Base-by-base conservation (phyloP, 2,329 filamentous ascomycete genomes). In the Stagonosporopsis cucurbitacearum region DNA sequence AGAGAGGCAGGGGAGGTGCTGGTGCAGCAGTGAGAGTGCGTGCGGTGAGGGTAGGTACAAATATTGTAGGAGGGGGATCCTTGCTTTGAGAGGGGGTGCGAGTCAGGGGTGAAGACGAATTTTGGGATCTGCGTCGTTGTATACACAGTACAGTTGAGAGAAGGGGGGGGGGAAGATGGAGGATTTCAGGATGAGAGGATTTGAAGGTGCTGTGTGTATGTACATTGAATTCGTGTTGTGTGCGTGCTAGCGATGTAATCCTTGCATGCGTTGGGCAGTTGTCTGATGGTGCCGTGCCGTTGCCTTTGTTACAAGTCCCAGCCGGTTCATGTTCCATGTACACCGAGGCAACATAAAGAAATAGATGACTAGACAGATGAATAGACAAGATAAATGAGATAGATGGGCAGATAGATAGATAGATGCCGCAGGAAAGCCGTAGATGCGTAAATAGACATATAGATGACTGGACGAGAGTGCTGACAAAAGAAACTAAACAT, bases 401-500 rank as follows among this genome's bases (percentile, higher is more conserved):
- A 25, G 13, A 50, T 48, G 37, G 45, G 41, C 37, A 39, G 12
- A 22, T 19, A 5, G 45, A 8, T 50, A 44, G 26, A 46, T 35
- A 25, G 13, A 50, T 48, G 37, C 35, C 25, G 22, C 42, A 30
- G 13, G n/a, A 42, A 37, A 30, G 26, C 25, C 36, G 30, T 17
- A 45, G 43, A 52, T 57, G 47, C 36, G 13, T 41, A 49, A 20
- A 45, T 41, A 33, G 48, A 40, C 37, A 22, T 41, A 33, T 43
- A 40, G 32, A 22, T 45, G 39, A 40, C 40, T 22, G 28, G 28
- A n/a, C 23, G 36, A 33, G n/a, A 42, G 15, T 42, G 35, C 9
- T 47, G 47, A 47, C 47, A 51, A 51, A 56, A 43, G 54, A 49
- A 52, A 57, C 42, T 45, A 52, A 22, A 52, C 44, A 52, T 44